A percentile compares a stretch with the other conserved stretches of the same genome.
Conservation (phyloP, 2,329 filamentous ascomycete species). For the Trichoderma citrinoviride region DNA sequence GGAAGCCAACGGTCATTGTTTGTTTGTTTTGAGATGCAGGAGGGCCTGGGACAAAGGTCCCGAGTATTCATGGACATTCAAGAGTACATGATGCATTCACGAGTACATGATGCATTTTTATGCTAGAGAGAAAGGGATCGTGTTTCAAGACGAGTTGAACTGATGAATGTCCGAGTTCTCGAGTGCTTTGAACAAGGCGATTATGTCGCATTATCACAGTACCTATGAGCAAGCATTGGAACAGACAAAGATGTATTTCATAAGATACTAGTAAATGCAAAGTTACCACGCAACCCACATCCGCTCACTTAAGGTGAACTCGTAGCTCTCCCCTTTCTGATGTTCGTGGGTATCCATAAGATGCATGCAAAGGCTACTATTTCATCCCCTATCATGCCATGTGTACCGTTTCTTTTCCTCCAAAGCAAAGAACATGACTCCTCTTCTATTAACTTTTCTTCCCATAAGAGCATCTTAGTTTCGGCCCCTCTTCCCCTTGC, state of each 20-base stretch:
- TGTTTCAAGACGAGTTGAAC: neutral
- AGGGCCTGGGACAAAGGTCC: neutral
- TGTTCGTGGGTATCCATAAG: conserved; percentile 20
- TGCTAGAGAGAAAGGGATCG: neutral
- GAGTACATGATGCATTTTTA: neutral
- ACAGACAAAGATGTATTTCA: conserved; percentile 2
- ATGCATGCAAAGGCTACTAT: conserved; percentile 11
- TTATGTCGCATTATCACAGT: neutral
- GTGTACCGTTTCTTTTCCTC: neutral
- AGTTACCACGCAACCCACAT: conserved; percentile 11
- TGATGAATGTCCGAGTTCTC: neutral
- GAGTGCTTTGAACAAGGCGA: neutral
- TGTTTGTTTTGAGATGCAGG: neutral
- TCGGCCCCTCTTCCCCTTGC: conserved; percentile 39
- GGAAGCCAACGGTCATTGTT: neutral
- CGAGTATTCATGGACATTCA: neutral
- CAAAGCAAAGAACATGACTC: neutral
- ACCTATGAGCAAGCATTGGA: neutral
- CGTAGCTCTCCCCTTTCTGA: neutral
- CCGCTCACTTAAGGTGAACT: conserved; percentile 2
- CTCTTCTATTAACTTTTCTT: neutral
- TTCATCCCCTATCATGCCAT: conserved; percentile 1
- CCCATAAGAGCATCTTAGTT: conserved; percentile 25
- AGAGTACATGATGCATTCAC: neutral
- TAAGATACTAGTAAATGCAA: neutral